Evolutionary conservation across 208 protist genomes (phyloP), one percentile per base, ranked within the genome.

Genomic region (Sergeia podlipaevii): DNA sequence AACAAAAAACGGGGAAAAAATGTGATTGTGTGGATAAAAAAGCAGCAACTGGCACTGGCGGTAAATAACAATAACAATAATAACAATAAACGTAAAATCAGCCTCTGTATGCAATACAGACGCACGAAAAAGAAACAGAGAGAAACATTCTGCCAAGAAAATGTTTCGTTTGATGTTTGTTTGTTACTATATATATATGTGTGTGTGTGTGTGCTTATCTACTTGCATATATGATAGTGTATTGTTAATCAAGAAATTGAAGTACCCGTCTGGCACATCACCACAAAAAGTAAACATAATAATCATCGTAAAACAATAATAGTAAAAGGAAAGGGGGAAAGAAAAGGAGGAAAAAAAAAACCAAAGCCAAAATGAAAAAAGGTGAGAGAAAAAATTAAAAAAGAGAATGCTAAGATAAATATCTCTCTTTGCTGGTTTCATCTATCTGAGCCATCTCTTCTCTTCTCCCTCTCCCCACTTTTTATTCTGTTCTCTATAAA

Each of bases 361-460:
- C 13, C 52, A 65, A 59, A 65, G 54, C 17, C 50, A 26, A 24
- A 59, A 26, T 11, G 34, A 10, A 36, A 42, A 54, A 55, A 53
- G 41, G 34, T 52, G 51, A 43, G 44, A 53, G 17, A 4, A 23
- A 37, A 36, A 34, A 8, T 26, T 42, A 10, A 17, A 38, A 45
- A 6, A 11, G 2, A 38, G 34, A 38, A n/a, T n/a, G n/a, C n/a
- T n/a, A n/a, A n/a, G n/a, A n/a, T n/a, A n/a, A n/a, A n/a, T n/a
- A n/a, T n/a, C n/a, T n/a, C n/a, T n/a, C n/a, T n/a, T n/a, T n/a
- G n/a, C n/a, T n/a, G n/a, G n/a, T n/a, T n/a, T n/a, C n/a, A n/a
- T n/a, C n/a, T n/a, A n/a, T n/a, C n/a, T n/a, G n/a, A n/a, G n/a
- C n/a, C n/a, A n/a, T n/a, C n/a, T n/a, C n/a, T n/a, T n/a, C n/a